Evolutionary conservation across 768 basidiomycete species (phyloP), one percentile per base, ranked within the genome.

Genomic region (button mushroom (Agaricus bisporus)): DNA sequence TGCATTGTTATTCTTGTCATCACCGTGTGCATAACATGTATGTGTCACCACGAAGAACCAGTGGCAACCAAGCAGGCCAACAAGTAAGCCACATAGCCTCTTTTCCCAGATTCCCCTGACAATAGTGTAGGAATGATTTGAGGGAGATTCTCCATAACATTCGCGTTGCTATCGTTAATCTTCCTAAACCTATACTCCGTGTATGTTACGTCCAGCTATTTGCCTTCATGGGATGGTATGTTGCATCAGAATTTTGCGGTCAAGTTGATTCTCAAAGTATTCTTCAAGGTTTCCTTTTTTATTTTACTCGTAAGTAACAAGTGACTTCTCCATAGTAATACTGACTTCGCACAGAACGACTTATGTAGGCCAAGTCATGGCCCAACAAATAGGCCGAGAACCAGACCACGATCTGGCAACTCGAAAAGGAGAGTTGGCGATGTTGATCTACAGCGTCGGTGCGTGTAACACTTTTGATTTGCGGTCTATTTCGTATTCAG

Each of bases 151-250:
- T 93, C 38, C 71, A 78, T 41, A 93, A 89, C 60, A 97, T 98
- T 41, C 80, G 81, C 59, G 74, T 66, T 28, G 86, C 94, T 4
- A 73, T 91, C 9, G 63, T 79, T 41, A 83, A 82, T 45, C 79
- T 98, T 42, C 95, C 95, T 0, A 82, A 79, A 58, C 86, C 92
- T 11, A 85, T 98, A 41, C 82, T 84, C 47, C 80, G 90, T 25
- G 95, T 98, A 10, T 98, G 95, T 66, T 84, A 86, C 62, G 94
- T 97, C 3, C 95, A 98, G 63, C 69, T 98, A 15, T 95, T 91
- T 64, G 94, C 95, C 2, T 98, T 95, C 66, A 95, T 95, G 91
- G 93, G 91, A 59, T 98, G 95, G 91, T 87, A 60, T 26, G 82
- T 70, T 17, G 39, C 48, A 18, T 25, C 20, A 52, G 6, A 32